Conservation (phyloP, 2,329 filamentous ascomycete genomes). For the Nannizziopsis arthrosporioides region DNA sequence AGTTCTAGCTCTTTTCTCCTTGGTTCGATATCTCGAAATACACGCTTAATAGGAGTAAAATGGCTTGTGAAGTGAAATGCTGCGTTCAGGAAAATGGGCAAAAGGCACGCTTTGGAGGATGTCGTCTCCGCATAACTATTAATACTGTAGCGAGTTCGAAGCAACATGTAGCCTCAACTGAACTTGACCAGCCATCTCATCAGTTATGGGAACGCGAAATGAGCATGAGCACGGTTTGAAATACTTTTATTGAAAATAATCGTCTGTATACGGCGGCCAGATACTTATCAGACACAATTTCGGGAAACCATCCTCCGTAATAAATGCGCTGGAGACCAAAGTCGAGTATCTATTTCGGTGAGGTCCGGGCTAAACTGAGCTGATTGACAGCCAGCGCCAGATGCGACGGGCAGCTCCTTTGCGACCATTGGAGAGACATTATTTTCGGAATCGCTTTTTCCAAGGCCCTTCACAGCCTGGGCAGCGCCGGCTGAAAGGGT, state of each 20-base stretch:
- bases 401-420: not conserved
- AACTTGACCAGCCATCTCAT: no score
- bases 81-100: no score
- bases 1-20: not conserved
- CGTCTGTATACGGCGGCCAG: no score
- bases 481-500: slow-evolving; percentile 2
- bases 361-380: not conserved
- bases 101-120: no score
- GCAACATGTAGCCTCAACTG: no score
- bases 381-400: not conserved
- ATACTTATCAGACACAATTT: slow-evolving; percentile 23
- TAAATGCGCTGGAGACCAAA: slow-evolving; percentile 22
- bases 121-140: no score
- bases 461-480: not conserved
- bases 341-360: slow-evolving; percentile 1
- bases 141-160: no score
- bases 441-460: not conserved
- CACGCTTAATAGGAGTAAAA: no score
- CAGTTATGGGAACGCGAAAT: no score
- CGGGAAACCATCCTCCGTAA: slow-evolving; percentile 24
- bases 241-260: no score
- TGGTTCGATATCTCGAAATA: not conserved
- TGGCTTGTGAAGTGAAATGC: no score
- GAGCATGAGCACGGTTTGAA: no score
- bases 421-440: not conserved